Evolutionary conservation across 768 basidiomycete species (phyloP).

Genomic region (Russula sp.): DNA sequence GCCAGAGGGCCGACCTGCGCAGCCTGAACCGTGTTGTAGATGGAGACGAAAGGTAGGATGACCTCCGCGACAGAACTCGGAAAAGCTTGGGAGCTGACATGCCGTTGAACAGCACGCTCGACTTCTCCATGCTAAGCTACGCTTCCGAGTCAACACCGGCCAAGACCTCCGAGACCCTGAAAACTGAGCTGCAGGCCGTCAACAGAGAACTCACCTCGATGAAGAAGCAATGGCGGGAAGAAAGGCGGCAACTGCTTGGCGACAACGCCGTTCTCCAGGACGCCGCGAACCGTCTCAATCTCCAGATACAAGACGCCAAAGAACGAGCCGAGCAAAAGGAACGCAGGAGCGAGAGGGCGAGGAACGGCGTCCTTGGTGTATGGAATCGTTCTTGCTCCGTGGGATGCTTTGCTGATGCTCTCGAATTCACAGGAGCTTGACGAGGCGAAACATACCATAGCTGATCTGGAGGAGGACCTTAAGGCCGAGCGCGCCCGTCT

Average conservation of each 20-base stretch:
- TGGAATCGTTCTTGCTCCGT: constrained; percentile 20
- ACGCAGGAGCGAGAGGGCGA: constrained; percentile 43
- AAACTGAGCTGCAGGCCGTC: constrained; percentile 51
- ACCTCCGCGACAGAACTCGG: not conserved
- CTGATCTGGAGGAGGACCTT: constrained; percentile 67
- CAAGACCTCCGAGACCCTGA: constrained; percentile 59
- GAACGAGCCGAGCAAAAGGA: constrained; percentile 54
- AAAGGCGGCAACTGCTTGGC: constrained; percentile 53
- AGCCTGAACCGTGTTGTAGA: constrained; percentile 36
- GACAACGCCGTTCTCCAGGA: constrained; percentile 73
- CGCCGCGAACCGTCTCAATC: constrained; percentile 58
- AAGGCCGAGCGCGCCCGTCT: constrained; percentile 63
- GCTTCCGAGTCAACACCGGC: constrained; percentile 59
- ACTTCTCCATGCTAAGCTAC: constrained; percentile 43
- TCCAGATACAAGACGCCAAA: constrained; percentile 51
- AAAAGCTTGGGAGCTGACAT: not conserved
- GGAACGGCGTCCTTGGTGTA: constrained; percentile 51
- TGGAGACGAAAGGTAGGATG: constrained; percentile 56
- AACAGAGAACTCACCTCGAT: constrained; percentile 58
- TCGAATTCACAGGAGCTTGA: constrained; percentile 54
- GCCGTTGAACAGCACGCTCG: constrained; percentile 41
- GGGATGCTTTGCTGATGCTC: constrained; percentile 4
- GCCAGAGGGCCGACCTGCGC: constrained; percentile 51
- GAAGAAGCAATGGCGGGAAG: constrained; percentile 66
- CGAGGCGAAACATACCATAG: constrained; percentile 55